Base-by-base conservation (phyloP, 768 basidiomycete species). In the Kwoniella dendrophila region DNA sequence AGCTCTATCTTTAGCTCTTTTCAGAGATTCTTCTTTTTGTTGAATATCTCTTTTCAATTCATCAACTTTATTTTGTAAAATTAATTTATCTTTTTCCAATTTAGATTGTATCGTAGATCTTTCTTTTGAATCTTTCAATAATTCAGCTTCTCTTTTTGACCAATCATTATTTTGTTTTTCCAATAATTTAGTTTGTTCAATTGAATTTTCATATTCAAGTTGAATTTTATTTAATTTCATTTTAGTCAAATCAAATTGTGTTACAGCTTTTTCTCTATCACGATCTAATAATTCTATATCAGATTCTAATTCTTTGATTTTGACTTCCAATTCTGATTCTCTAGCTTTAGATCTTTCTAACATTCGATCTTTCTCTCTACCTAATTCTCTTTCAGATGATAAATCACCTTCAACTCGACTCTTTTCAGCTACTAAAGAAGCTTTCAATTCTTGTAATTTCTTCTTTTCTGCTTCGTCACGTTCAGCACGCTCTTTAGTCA, bases 311-410 rank as follows among this genome's bases (percentile, higher is more conserved):
- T 87, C 85, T 1, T 82, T 81, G 14, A 94, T 84, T 70, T 94
- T 92, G 56, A 96, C 92, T 75, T 92, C 88, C 2, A 97, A 83
- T 62, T 91, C 87, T 30, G 83, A 83, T 76, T 95, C 92, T n/a
- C 87, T 86, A 66, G 86, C 85, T 80, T 92, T 93, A 78, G 87
- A 88, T 48, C 92, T 83, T 60, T 90, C 87, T 1, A 98, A 83
- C 12, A 90, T 81, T 2, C 84, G 80, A 60, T 96, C 90, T 78
- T 95, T 93, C 78, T 97, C 92, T 45, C 89, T 68, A 1, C 85
- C 85, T 6, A 93, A 83, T 10, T 84, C 83, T 41, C 91, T 86
- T 70, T 98, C 95, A 1, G 87, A 89, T 48, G 88, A 87, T 16
- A 99, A 83, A 18, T 88, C 86, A 27, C 88, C 85, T 73, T 90